These are phyloP conservation scores for Russula emetica DNA, from an alignment of 768 basidiomycete genomes.

Conservation along the genomic window DNA sequence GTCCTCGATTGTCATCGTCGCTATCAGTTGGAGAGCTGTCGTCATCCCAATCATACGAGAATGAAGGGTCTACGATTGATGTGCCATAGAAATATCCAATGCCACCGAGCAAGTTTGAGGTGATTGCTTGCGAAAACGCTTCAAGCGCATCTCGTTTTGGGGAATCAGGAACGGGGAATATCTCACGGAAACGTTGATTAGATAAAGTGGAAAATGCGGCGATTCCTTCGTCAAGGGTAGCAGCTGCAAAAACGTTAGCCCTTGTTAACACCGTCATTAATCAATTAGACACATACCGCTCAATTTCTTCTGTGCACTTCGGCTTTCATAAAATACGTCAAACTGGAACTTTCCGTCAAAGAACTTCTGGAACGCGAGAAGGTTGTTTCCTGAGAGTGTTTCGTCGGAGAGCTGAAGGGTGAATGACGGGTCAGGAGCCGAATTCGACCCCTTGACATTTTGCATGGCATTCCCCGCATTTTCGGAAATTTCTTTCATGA, in stretches of 20 bases:
- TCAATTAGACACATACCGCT: slow-evolving; percentile 46
- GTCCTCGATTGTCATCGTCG: slow-evolving; percentile 41
- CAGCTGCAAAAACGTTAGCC: slow-evolving; percentile 42
- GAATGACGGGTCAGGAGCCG: slow-evolving; percentile 74
- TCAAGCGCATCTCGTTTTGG: slow-evolving; percentile 49
- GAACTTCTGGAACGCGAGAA: slow-evolving; percentile 82
- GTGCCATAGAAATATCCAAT: slow-evolving; percentile 93
- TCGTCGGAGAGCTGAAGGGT: slow-evolving; percentile 75
- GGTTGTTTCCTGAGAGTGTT: slow-evolving; percentile 63
- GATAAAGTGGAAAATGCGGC: slow-evolving; percentile 59
- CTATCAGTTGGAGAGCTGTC: slow-evolving; percentile 46
- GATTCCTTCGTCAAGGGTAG: slow-evolving; percentile 64
- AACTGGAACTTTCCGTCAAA: slow-evolving; percentile 85
- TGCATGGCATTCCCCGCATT: slow-evolving; percentile 51
- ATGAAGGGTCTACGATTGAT: slow-evolving; percentile 79
- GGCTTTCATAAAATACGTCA: slow-evolving; percentile 84
- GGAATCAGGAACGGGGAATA: slow-evolving; percentile 64
- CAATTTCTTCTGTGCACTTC: slow-evolving; percentile 58
- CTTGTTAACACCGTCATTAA: neutral
- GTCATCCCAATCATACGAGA: slow-evolving; percentile 88
- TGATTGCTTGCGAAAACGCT: slow-evolving; percentile 81
- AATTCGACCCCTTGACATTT: slow-evolving; percentile 49
- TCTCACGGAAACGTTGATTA: slow-evolving; percentile 57
- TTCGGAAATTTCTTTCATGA: slow-evolving; percentile 56
- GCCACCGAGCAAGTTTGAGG: slow-evolving; percentile 87